Percentiles rank a stretch among this genome's conserved stretches.
phyloP scores from a whole-genome alignment of 371 early-diverging fungal genomes.

The Mucor lusitanicus region DNA sequence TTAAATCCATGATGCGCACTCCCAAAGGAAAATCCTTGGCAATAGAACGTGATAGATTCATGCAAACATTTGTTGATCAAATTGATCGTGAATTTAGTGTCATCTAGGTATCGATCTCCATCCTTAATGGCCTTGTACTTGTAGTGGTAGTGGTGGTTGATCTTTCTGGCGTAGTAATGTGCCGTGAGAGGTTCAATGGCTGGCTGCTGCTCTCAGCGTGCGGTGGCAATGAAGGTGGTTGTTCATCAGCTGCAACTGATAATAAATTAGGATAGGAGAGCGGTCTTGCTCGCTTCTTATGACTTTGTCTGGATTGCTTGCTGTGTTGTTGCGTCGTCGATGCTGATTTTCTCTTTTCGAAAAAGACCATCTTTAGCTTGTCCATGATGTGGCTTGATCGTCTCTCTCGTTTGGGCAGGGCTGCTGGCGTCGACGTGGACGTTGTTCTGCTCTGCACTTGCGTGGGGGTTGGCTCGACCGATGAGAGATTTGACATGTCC shows the following conservation, averaged over 20 bases:
- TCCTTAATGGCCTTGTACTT: background rate
- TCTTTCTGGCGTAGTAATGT: slow-evolving; percentile 8
- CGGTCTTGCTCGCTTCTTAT: slow-evolving; percentile 22
- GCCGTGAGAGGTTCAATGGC: slow-evolving; percentile 15
- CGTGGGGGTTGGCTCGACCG: slow-evolving; percentile 1
- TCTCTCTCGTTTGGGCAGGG: background rate
- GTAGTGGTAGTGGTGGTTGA: background rate
- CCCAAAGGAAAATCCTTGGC: slow-evolving; percentile 54
- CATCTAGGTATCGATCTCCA: background rate
- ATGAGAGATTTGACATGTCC: background rate
- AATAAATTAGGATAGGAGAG: slow-evolving; percentile 38
- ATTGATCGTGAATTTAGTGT: slow-evolving; percentile 41
- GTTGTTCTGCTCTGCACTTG: background rate
- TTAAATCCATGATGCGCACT: slow-evolving; percentile 64
- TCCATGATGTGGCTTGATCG: slow-evolving; percentile 29
- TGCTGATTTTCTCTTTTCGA: slow-evolving; percentile 11
- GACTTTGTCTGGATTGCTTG: slow-evolving; percentile 21
- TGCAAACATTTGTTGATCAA: slow-evolving; percentile 55
- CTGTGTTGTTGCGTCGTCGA: slow-evolving; percentile 15
- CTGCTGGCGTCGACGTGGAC: background rate
- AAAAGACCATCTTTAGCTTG: slow-evolving; percentile 44
- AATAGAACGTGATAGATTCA: slow-evolving; percentile 51
- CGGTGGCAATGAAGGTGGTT: background rate
- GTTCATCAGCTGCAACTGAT: background rate
- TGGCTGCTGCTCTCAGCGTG: background rate